phyloP scores from a whole-genome alignment of 2,329 filamentous ascomycete genomes.

The Exserohilum rostratum region DNA sequence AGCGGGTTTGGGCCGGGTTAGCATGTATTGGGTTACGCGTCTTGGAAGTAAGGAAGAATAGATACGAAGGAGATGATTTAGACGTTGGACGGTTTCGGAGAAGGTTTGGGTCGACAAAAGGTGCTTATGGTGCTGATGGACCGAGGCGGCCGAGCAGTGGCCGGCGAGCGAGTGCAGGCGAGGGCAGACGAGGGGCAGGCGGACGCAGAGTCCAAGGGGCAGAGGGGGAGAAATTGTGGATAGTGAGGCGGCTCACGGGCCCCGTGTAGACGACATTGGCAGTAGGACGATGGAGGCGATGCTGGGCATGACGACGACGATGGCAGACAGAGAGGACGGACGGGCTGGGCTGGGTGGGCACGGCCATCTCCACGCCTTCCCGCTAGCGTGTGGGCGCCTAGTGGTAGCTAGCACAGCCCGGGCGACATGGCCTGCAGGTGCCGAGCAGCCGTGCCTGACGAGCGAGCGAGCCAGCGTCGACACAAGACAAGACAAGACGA shows the following conservation, averaged over 20 bases:
- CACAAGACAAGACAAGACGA: conserved; percentile 4
- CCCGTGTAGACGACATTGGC: too few relatives aligned
- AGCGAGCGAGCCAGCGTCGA: not conserved
- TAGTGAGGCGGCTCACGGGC: too few relatives aligned
- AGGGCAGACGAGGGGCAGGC: too few relatives aligned
- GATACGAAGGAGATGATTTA: not conserved
- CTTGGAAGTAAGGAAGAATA: not conserved
- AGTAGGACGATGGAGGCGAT: not conserved
- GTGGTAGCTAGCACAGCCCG: conserved; percentile 4
- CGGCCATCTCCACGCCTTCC: conserved; percentile 14
- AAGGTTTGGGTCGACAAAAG: not conserved
- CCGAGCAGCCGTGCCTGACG: conserved; percentile 13
- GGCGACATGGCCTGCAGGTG: conserved; percentile 5
- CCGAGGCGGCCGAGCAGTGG: not conserved
- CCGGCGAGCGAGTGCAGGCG: too few relatives aligned
- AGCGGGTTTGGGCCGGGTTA: not conserved
- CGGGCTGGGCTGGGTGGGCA: not conserved
- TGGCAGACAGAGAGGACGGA: too few relatives aligned
- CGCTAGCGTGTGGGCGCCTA: conserved; percentile 4
- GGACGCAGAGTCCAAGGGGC: too few relatives aligned
- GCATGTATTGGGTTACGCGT: conserved; percentile 10
- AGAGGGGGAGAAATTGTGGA: too few relatives aligned
- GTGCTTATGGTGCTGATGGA: not conserved
- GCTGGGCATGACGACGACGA: too few relatives aligned
- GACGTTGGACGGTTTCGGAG: conserved; percentile 14